Base-by-base conservation (phyloP, 1,139 yeast genomes). In the Scheffersomyces quercinus region DNA sequence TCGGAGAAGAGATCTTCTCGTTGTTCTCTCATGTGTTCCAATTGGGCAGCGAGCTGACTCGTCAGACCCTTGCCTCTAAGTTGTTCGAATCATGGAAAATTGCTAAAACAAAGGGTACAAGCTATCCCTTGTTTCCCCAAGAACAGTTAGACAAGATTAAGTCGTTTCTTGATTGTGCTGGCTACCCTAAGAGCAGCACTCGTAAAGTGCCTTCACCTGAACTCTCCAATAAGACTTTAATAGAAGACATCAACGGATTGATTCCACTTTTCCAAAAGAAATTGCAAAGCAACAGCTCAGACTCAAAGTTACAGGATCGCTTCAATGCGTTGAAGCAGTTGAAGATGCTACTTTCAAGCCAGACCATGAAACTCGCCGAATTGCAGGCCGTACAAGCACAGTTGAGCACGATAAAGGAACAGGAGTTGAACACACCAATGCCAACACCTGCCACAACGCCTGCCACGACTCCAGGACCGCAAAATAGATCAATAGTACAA, bases 31-130 rank as follows among this genome's bases (percentile, higher is more conserved):
- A 82, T 50, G 85, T 91, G 2, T 95, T 88, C 60, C 79, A 89
- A 28, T 68, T 85, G 45, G 93, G 88, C 34, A 85, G 83, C 55
- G 96, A 89, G 54, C 67, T 75, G n/a, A 79, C 84, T 13, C 77
- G 98, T 51, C 75, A 78, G 41, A 51, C 53, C 38, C 87, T 85
- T 63, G 70, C 95, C 62, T 82, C 81, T 44, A 85, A 84, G 51
- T 68, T 95, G 51, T 91, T 88, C 66, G 84, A 83, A 58, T 88
- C 97, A 11, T 95, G 99, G 99, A 85, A 87, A 45, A 54, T 59
- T 12, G 64, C 73, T 39, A 69, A 70, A 38, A 77, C 81, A 28
- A 79, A 81, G 37, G 77, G 86, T 7, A 75, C 85, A 8, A 81
- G 82, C 15, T 62, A 76, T 40, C 88, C 95, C 3, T 69, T 93